Percentiles rank a stretch among this genome's conserved stretches.
phyloP scores from a whole-genome alignment of 345 rosid genomes.

The Hirschfeldia incana region DNA sequence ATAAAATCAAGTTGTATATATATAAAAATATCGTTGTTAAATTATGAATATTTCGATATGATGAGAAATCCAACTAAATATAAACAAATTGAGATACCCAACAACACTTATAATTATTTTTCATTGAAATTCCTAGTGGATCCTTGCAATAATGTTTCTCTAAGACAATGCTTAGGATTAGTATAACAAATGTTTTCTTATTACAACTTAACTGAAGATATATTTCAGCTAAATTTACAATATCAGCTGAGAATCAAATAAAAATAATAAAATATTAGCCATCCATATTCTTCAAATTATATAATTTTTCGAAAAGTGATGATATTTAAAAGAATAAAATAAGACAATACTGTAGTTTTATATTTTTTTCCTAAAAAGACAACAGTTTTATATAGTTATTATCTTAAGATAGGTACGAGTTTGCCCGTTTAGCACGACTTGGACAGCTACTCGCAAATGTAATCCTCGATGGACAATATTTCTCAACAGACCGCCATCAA shows the following conservation, averaged over 20 bases:
- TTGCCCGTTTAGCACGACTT: not conserved
- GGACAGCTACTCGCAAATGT: slow-evolving; percentile 3
- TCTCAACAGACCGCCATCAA: slow-evolving; percentile 13
- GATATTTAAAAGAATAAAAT: not conserved
- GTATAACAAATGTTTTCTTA: not conserved
- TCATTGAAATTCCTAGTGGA: too few relatives aligned
- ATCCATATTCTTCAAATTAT: not conserved
- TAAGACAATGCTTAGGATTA: not conserved
- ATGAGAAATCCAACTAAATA: too few relatives aligned
- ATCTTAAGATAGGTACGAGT: not conserved
- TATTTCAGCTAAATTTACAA: not conserved
- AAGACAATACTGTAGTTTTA: too few relatives aligned
- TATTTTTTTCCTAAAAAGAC: too few relatives aligned
- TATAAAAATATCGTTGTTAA: too few relatives aligned
- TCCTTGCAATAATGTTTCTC: not conserved
- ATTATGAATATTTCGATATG: too few relatives aligned
- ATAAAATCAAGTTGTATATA: not conserved
- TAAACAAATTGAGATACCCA: too few relatives aligned
- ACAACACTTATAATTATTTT: too few relatives aligned
- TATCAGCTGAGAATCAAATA: not conserved
- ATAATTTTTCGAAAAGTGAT: not conserved
- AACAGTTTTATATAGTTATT: not conserved
- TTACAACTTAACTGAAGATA: not conserved
- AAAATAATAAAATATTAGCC: not conserved
- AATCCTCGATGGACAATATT: not conserved